Percentiles rank a stretch among this genome's conserved stretches.
These are phyloP conservation scores for Rhizopogon vesiculosus DNA, from an alignment of 768 basidiomycete species.

Conservation along the genomic window DNA sequence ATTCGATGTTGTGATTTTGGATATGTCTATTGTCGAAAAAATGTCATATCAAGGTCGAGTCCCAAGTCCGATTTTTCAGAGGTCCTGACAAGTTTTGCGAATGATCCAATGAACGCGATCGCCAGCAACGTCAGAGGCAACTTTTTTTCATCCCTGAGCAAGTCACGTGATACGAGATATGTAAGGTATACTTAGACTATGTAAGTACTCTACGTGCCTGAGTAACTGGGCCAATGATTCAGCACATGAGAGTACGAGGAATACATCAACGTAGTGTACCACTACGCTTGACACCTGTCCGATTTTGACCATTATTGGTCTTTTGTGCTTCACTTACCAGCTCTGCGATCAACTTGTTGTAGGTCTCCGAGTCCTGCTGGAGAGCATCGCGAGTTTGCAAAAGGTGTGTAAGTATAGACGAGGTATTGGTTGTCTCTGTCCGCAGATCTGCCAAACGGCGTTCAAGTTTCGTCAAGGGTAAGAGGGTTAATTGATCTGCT, in stretches of 20 bases:
- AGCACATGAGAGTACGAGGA: neutral
- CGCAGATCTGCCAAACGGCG: slow-evolving; percentile 63
- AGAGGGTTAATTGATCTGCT: slow-evolving; percentile 65
- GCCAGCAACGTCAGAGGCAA: neutral
- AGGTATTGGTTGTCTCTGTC: slow-evolving; percentile 69
- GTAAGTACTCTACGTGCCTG: neutral
- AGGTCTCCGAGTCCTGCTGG: slow-evolving; percentile 85
- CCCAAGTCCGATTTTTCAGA: neutral
- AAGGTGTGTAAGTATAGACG: slow-evolving; percentile 72
- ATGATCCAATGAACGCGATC: neutral
- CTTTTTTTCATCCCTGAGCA: slow-evolving; percentile 9
- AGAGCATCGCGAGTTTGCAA: slow-evolving; percentile 77
- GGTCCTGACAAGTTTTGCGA: neutral
- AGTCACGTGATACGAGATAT: slow-evolving; percentile 7
- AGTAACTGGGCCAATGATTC: neutral
- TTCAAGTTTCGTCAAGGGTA: slow-evolving; percentile 66
- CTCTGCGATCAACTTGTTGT: slow-evolving; percentile 88
- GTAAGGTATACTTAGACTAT: neutral
- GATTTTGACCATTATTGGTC: slow-evolving; percentile 61
- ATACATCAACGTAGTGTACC: slow-evolving; percentile 36
- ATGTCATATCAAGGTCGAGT: neutral
- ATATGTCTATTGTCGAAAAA: neutral
- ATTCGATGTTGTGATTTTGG: neutral
- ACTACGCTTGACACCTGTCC: slow-evolving; percentile 41
- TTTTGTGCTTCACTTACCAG: slow-evolving; percentile 91